Evolutionary conservation across 1,139 yeast genomes (phyloP), one percentile per base, ranked within the genome.

Genomic region (Zhuliangozyma parablackwelliae): DNA sequence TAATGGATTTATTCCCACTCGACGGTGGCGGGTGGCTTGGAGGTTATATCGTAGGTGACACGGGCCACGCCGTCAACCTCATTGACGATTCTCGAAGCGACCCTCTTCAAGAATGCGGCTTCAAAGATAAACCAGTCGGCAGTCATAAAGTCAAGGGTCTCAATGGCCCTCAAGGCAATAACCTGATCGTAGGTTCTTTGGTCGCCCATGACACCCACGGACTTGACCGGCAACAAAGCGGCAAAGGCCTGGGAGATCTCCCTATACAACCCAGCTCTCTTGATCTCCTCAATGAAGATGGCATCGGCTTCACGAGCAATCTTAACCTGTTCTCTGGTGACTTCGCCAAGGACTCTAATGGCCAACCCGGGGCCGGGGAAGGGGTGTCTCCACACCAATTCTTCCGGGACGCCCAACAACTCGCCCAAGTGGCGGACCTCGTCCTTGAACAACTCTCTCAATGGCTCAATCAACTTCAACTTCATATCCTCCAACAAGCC

Each of bases 301-400:
- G 73, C 75, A 62, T 92, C 99, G 43, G 99, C 98, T 62, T 89
- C 92, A 69, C 97, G 86, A 36, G 98, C 98, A 61, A 92, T 92
- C 57, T 80, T 89, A 42, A 92, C 92, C 71, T 92, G 98, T 47
- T 75, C 82, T 51, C 80, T 84, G 44, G 96, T 87, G 47, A 92
- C 97, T 69, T 90, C 97, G 52, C 99, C 99, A 41, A 92, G 74
- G 41, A 92, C 95, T 70, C 99, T 83, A 61, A 92, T 94, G 51
- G 97, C 98, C 59, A 92, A 86, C 72, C 99, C 99, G 61, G 99
- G 99, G 60, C 99, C 99, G 56, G 99, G 99, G 96, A 92, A 92
- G 42, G 99, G 99, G 61, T 92, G 99, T 77, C 99, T 87, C 97
- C 98, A 90, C 50, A 92, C 97, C 54, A 92, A 78, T 53, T 92